A percentile compares a stretch with the other conserved stretches of the same genome.
Conservation (phyloP, 805 yeast genomes). For the Candida koratica region DNA sequence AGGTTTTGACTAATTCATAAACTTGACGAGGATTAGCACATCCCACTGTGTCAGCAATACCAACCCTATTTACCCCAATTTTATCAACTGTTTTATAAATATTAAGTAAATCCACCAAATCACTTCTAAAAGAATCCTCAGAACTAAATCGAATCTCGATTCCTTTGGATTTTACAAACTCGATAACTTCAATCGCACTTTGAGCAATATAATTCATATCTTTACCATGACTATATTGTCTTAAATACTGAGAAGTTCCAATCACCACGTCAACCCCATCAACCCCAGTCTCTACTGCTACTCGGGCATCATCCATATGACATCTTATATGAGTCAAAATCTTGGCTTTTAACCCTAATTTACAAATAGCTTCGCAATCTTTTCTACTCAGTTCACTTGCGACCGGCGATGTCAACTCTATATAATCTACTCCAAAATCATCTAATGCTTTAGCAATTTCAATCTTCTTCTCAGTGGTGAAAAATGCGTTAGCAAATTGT, state of each 20-base stretch:
- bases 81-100: conserved; percentile 95
- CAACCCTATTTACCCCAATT: conserved; percentile 97
- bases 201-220: conserved; percentile 98
- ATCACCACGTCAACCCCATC: conserved; percentile 99
- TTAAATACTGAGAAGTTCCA: conserved; percentile 92
- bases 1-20: conserved; percentile 90
- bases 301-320: conserved; percentile 97
- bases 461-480: conserved; percentile 88
- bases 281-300: conserved; percentile 97
- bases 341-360: conserved; percentile 92
- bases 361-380: conserved; percentile 98
- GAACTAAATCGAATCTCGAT: conserved; percentile 95
- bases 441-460: conserved; percentile 96
- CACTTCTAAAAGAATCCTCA: conserved; percentile 96
- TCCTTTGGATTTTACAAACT: conserved; percentile 93
- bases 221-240: conserved; percentile 95
- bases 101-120: conserved; percentile 89
- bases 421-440: conserved; percentile 97
- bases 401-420: conserved; percentile 95
- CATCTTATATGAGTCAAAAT: conserved; percentile 95
- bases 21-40: conserved; percentile 99
- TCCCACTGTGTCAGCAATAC: conserved; percentile 99
- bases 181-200: conserved; percentile 93
- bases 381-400: conserved; percentile 90
- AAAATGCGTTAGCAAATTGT: conserved; percentile 97